phyloP scores from a whole-genome alignment of 2,329 filamentous ascomycete species.

The Torrubiellomyces zombiae region DNA sequence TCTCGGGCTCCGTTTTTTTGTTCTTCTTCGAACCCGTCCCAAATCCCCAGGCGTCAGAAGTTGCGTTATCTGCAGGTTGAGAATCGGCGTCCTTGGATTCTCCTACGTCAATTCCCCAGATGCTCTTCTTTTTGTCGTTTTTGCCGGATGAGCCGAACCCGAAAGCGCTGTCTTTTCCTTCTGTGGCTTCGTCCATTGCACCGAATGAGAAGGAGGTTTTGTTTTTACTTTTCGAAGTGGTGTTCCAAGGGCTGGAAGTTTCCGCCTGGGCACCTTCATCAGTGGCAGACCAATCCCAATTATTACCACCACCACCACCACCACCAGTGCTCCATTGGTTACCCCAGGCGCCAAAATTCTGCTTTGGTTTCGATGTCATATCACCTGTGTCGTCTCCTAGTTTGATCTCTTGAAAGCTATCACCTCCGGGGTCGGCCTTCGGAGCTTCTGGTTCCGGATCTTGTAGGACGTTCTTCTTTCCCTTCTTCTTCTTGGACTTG shows the following conservation, averaged over 20 bases:
- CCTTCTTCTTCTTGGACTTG: constrained; percentile 25
- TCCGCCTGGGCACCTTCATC: constrained; percentile 11
- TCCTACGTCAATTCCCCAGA: constrained; percentile 20
- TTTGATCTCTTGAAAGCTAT: constrained; percentile 49
- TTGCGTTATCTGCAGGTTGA: constrained; percentile 9
- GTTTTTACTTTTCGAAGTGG: constrained; percentile 36
- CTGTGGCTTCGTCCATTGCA: constrained; percentile 19
- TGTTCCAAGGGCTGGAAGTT: constrained; percentile 30
- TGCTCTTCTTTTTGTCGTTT: constrained; percentile 25
- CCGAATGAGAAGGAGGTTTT: constrained; percentile 31
- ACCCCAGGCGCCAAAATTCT: constrained; percentile 40
- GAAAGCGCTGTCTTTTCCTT: constrained; percentile 14
- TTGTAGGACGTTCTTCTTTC: constrained; percentile 10
- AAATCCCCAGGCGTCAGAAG: constrained; percentile 18
- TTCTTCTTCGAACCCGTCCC: constrained; percentile 23
- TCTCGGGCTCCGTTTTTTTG: constrained; percentile 14
- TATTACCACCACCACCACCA: constrained; percentile 13
- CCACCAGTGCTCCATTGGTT: constrained; percentile 41
- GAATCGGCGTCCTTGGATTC: constrained; percentile 15
- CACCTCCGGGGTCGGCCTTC: constrained; percentile 26
- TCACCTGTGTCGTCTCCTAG: constrained; percentile 41
- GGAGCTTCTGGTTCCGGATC: constrained; percentile 12
- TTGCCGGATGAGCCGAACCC: constrained; percentile 17
- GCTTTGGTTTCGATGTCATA: constrained; percentile 27
- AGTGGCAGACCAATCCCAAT: constrained; percentile 25